A percentile compares a stretch with the other conserved stretches of the same genome.
These are phyloP conservation scores for Pythium pyrilobum DNA, from an alignment of 352 stramenopile species.

Conservation along the genomic window DNA sequence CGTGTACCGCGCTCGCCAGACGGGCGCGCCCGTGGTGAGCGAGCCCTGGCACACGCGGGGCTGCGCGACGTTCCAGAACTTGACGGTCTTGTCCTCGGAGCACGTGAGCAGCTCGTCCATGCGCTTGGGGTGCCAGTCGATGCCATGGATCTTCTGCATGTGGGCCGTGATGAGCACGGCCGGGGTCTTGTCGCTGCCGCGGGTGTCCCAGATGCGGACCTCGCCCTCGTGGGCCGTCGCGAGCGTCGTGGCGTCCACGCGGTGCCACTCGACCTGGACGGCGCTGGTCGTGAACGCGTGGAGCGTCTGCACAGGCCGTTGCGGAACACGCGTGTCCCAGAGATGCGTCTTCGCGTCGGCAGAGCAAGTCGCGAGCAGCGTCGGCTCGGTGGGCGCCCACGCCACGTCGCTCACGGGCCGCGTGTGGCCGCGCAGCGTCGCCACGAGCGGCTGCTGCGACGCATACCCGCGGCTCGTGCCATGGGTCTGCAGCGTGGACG, in stretches of 20 bases:
- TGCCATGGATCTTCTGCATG: conserved; percentile 79
- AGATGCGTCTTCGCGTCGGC: conserved; percentile 75
- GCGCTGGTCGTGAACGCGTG: conserved; percentile 63
- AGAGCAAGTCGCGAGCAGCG: conserved; percentile 71
- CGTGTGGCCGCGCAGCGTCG: conserved; percentile 70
- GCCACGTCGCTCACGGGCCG: conserved; percentile 69
- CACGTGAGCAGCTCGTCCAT: conserved; percentile 81
- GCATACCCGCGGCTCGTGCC: conserved; percentile 8
- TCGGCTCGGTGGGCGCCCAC: conserved; percentile 70
- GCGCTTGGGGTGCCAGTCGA: conserved; percentile 77
- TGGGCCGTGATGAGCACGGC: conserved; percentile 66
- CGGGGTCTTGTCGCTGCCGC: conserved; percentile 43
- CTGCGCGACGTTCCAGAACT: conserved; percentile 74
- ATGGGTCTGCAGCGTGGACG: conserved; percentile 18
- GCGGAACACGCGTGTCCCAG: conserved; percentile 75
- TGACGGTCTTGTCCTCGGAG: conserved; percentile 81
- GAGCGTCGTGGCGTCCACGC: conserved; percentile 52
- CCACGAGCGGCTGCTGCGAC: conserved; percentile 50
- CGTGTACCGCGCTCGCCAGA: conserved; percentile 70
- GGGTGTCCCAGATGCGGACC: conserved; percentile 73
- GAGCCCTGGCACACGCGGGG: conserved; percentile 56
- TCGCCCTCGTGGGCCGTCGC: conserved; percentile 80
- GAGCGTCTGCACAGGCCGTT: conserved; percentile 64
- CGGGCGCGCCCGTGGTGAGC: conserved; percentile 52
- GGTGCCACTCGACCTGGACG: conserved; percentile 75